Evolutionary conservation across 768 basidiomycete species (phyloP).

Genomic region (Rhodotorula paludigena): DNA sequence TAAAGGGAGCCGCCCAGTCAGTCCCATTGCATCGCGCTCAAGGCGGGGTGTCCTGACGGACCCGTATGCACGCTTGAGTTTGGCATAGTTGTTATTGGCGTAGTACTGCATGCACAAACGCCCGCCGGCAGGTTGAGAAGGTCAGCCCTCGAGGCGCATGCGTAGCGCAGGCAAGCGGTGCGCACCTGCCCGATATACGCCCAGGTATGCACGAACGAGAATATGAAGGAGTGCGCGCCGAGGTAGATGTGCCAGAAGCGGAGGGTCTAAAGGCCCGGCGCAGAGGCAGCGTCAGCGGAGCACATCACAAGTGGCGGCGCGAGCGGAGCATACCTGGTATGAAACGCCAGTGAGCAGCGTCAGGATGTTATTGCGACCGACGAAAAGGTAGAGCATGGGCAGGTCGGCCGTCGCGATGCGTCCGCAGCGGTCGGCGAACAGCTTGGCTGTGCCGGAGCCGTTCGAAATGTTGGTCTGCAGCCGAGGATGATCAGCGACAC

Average conservation of each 20-base stretch:
- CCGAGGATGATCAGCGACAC: neutral
- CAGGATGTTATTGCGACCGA: slow-evolving; percentile 27
- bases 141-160: neutral
- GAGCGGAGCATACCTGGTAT: slow-evolving; percentile 4
- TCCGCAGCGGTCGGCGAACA: slow-evolving; percentile 26
- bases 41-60: too few relatives aligned
- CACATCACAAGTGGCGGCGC: too few relatives aligned
- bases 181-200: slow-evolving; percentile 21
- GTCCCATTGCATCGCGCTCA: too few relatives aligned
- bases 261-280: neutral
- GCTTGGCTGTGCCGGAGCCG: neutral
- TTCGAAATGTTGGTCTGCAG: neutral
- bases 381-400: slow-evolving; percentile 22
- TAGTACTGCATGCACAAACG: slow-evolving; percentile 10
- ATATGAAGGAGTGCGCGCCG: slow-evolving; percentile 14
- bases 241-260: slow-evolving; percentile 31
- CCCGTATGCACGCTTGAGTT: neutral
- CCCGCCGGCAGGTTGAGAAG: slow-evolving; percentile 21
- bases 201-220: slow-evolving; percentile 27
- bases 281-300: neutral
- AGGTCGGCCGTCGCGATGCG: slow-evolving; percentile 28
- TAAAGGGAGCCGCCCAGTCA: too few relatives aligned
- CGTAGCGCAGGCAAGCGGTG: neutral
- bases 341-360: slow-evolving; percentile 17
- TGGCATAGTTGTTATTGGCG: neutral